These are phyloP conservation scores for Pharnaceum exiguum DNA, from an alignment of 148 eudicot genomes.

Conservation along the genomic window DNA sequence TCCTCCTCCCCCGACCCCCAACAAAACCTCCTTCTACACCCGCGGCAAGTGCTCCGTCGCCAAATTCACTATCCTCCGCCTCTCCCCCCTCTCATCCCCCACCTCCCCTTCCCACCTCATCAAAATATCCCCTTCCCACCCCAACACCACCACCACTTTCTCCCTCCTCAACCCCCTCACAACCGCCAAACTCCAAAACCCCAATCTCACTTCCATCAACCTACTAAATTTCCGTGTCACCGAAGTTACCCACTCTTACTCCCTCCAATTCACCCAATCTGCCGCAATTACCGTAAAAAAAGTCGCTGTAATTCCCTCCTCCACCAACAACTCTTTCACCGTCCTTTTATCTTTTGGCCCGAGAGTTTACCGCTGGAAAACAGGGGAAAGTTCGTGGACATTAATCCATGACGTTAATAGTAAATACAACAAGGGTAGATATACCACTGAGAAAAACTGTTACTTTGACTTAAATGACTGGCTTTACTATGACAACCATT, in stretches of 20 bases:
- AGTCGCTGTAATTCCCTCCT: not conserved
- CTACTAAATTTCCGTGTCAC: slow-evolving; percentile 2
- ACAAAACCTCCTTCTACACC: not conserved
- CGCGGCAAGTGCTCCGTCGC: too few species aligned
- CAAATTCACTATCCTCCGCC: not conserved
- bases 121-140: not conserved
- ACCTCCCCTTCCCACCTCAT: not conserved
- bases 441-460: not conserved
- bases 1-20: not conserved
- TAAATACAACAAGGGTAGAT: not conserved
- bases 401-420: not conserved
- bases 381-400: slow-evolving; percentile 7
- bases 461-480: slow-evolving; percentile 7
- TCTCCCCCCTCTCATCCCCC: not conserved
- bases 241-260: slow-evolving; percentile 1
- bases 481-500: not conserved
- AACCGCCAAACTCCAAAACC: not conserved
- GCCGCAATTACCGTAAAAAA: not conserved
- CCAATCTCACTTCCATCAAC: not conserved
- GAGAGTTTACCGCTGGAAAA: not conserved
- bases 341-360: slow-evolving; percentile 7
- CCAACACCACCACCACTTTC: not conserved
- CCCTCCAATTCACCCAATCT: not conserved
- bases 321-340: too few species aligned
- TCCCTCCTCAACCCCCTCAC: slow-evolving; percentile 13